Conservation (phyloP, 768 basidiomycete genomes). For the Lentinula detonsa region DNA sequence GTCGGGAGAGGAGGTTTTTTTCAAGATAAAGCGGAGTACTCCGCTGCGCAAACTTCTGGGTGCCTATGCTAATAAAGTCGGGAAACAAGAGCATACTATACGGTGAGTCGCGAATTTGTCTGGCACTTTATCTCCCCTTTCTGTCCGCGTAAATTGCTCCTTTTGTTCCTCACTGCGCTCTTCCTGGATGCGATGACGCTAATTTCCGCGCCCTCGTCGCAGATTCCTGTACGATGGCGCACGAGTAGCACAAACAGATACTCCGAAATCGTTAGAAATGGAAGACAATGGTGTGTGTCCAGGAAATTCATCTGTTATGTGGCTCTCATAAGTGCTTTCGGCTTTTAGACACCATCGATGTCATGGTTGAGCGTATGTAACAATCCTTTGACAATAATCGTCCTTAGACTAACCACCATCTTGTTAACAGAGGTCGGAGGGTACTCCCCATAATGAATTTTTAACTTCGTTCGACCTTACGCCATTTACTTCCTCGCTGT, state of each 20-base stretch:
- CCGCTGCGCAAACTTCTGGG: conserved; percentile 89
- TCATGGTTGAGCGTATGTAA: conserved; percentile 91
- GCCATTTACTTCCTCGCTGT: background rate
- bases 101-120: conserved; percentile 48
- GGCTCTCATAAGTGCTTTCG: conserved; percentile 5
- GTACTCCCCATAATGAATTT: conserved; percentile 1
- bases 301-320: background rate
- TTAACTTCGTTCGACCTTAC: background rate
- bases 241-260: conserved; percentile 86
- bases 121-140: background rate
- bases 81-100: conserved; percentile 82
- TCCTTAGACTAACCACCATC: conserved; percentile 8
- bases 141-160: background rate
- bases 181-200: conserved; percentile 1
- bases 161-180: background rate
- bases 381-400: conserved; percentile 5
- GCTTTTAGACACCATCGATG: conserved; percentile 81
- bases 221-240: conserved; percentile 91
- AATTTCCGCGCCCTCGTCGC: background rate
- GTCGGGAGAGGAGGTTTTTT: conserved; percentile 84
- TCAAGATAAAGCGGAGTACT: conserved; percentile 94
- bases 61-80: conserved; percentile 89
- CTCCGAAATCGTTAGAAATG: conserved; percentile 80
- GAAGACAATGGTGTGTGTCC: conserved; percentile 69
- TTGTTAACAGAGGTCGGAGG: conserved; percentile 40